Percentiles rank a stretch among this genome's conserved stretches.
Evolutionary conservation across 805 yeast genomes (phyloP).

Genomic region (Yarrowia hollandica): DNA sequence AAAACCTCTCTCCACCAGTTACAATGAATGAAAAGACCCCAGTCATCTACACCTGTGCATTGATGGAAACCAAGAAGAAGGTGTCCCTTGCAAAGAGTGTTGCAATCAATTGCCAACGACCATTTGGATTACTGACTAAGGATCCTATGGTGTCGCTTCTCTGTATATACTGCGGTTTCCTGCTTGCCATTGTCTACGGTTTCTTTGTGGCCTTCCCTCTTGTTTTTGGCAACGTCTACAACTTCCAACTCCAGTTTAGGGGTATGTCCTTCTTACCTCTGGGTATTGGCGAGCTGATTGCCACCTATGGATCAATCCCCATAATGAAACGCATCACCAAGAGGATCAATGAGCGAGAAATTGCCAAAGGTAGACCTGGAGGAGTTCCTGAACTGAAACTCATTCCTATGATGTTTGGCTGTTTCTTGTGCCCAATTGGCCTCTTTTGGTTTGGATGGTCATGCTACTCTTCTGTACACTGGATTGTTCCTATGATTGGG

Average conservation of each 20-base stretch:
- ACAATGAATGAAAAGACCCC: not conserved
- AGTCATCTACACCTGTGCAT: conserved; percentile 2
- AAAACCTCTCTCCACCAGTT: not conserved
- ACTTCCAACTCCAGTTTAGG: conserved; percentile 49
- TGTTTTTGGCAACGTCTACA: conserved; percentile 51
- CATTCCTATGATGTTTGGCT: conserved; percentile 58
- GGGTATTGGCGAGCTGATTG: conserved; percentile 55
- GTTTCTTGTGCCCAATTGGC: conserved; percentile 59
- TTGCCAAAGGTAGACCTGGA: conserved; percentile 52
- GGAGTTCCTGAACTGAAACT: conserved; percentile 58
- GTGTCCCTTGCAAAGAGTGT: not conserved
- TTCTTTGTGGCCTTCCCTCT: conserved; percentile 61
- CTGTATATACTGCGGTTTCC: conserved; percentile 63
- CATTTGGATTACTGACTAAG: conserved; percentile 52
- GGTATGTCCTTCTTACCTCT: conserved; percentile 62
- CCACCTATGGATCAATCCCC: conserved; percentile 52
- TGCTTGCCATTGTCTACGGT: conserved; percentile 65
- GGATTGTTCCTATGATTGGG: conserved; percentile 67
- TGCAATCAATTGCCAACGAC: conserved; percentile 52
- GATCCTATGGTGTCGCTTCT: conserved; percentile 66
- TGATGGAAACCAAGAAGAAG: conserved; percentile 4
- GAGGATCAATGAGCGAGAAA: conserved; percentile 36
- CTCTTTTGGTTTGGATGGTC: conserved; percentile 75
- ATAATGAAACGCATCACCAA: conserved; percentile 47
- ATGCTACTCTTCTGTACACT: conserved; percentile 54